Percentiles rank a stretch among this genome's conserved stretches.
Conservation (phyloP, 306 rosid species). For the Canavalia gladiata region DNA sequence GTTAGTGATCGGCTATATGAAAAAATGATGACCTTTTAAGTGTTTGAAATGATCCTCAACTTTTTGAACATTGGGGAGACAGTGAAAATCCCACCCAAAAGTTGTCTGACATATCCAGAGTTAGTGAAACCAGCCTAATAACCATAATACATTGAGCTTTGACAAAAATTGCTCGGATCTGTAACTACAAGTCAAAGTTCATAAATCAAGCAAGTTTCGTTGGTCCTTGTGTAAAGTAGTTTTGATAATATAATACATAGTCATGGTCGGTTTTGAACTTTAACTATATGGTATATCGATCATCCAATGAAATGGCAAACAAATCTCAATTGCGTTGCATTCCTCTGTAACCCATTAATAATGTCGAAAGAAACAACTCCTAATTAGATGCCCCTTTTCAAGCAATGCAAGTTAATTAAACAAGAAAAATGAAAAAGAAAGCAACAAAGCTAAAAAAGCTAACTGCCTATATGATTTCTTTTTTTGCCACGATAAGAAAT, state of each 20-base stretch:
- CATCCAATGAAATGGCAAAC: background rate
- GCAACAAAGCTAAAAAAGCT: background rate
- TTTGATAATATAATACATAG: background rate
- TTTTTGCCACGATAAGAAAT: no score
- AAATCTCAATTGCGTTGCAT: background rate
- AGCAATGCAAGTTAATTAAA: background rate
- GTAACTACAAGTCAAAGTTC: slow-evolving; percentile 35
- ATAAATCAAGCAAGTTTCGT: background rate
- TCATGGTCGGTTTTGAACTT: slow-evolving; percentile 34
- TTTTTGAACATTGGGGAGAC: slow-evolving; percentile 35
- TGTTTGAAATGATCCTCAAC: slow-evolving; percentile 42
- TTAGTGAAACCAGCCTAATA: slow-evolving; percentile 52
- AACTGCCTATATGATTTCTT: no score
- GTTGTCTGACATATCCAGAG: slow-evolving; percentile 30
- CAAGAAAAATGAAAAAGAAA: background rate
- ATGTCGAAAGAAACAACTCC: slow-evolving; percentile 6
- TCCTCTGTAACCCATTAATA: slow-evolving; percentile 8
- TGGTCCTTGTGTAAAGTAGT: background rate
- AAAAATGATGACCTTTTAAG: background rate
- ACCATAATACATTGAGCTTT: slow-evolving; percentile 25
- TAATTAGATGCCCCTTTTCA: slow-evolving; percentile 1
- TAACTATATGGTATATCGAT: background rate
- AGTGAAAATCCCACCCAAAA: slow-evolving; percentile 50
- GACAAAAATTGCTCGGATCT: slow-evolving; percentile 16
- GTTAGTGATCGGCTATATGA: no score